Conservation (phyloP, 2,329 filamentous ascomycete genomes). For the Periconia sp. region DNA sequence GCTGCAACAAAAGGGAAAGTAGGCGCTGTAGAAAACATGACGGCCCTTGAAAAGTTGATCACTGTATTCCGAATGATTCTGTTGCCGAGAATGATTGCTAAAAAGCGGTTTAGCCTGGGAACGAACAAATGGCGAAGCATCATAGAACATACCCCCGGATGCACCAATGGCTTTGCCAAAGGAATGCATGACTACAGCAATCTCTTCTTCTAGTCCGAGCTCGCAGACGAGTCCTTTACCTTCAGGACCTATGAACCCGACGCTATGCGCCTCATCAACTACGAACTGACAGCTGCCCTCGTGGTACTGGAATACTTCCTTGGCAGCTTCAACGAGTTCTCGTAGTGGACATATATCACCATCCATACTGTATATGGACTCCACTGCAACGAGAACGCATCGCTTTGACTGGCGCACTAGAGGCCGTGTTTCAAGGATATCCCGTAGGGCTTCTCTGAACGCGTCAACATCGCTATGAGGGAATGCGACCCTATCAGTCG, state of each 20-base stretch:
- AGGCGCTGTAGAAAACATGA: slow-evolving; percentile 39
- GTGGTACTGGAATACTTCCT: slow-evolving; percentile 48
- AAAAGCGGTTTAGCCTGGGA: background rate
- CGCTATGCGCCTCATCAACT: slow-evolving; percentile 69
- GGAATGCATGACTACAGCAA: slow-evolving; percentile 27
- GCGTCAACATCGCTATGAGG: slow-evolving; percentile 55
- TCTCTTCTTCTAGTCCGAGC: slow-evolving; percentile 27
- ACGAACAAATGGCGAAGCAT: background rate
- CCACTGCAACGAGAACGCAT: slow-evolving; percentile 30
- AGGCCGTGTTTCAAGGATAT: slow-evolving; percentile 1
- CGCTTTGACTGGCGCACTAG: slow-evolving; percentile 30
- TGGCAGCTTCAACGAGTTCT: slow-evolving; percentile 60
- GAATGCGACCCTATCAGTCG: slow-evolving; percentile 53
- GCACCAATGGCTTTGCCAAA: slow-evolving; percentile 30
- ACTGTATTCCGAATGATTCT: slow-evolving; percentile 8
- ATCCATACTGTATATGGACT: slow-evolving; percentile 73
- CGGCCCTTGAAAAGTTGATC: slow-evolving; percentile 15
- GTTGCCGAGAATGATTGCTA: slow-evolving; percentile 19
- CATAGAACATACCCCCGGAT: slow-evolving; percentile 23
- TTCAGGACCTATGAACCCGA: slow-evolving; percentile 57
- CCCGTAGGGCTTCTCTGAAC: slow-evolving; percentile 45
- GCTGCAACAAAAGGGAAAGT: slow-evolving; percentile 39
- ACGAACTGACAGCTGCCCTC: slow-evolving; percentile 62
- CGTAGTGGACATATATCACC: slow-evolving; percentile 68
- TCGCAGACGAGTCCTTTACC: slow-evolving; percentile 58